A percentile compares a stretch with the other conserved stretches of the same genome.
Evolutionary conservation across 23 red algal genomes (phyloP).

Genomic region (Gracilaria domingensis): DNA sequence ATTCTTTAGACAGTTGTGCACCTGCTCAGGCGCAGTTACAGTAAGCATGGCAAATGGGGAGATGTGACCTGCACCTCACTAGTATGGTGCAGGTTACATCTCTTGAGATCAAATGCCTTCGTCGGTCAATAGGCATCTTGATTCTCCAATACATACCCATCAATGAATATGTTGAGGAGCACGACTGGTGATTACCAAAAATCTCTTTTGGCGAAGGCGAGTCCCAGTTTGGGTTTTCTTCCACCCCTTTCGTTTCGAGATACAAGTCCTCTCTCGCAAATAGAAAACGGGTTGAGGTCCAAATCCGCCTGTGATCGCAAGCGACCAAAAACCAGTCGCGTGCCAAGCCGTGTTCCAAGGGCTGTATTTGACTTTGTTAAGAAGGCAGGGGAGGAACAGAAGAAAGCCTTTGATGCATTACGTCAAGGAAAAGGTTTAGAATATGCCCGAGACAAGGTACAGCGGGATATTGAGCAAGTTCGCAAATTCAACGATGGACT

Average conservation of each 20-base stretch:
- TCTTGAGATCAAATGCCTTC: no score
- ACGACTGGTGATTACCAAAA: not conserved
- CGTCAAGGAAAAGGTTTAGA: conserved; percentile 72
- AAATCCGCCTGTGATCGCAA: not conserved
- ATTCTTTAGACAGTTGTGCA: no score
- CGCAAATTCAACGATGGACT: conserved; percentile 85
- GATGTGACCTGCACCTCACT: no score
- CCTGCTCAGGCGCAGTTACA: no score
- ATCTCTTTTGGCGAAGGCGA: not conserved
- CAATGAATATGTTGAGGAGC: no score
- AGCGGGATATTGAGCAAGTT: conserved; percentile 78
- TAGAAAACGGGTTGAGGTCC: not conserved
- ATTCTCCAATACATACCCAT: no score
- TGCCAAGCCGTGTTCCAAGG: not conserved
- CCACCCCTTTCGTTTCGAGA: not conserved
- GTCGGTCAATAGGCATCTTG: no score
- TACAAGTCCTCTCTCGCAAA: not conserved
- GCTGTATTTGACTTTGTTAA: conserved; percentile 73
- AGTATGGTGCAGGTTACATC: no score
- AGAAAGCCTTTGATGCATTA: conserved; percentile 68
- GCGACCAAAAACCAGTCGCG: not conserved
- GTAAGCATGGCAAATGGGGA: no score
- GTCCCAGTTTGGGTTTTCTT: not conserved
- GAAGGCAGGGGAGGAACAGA: conserved; percentile 66
- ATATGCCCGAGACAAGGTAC: conserved; percentile 83